These are phyloP conservation scores for Agaricus blazei DNA, from an alignment of 768 basidiomycete species.

Conservation along the genomic window DNA sequence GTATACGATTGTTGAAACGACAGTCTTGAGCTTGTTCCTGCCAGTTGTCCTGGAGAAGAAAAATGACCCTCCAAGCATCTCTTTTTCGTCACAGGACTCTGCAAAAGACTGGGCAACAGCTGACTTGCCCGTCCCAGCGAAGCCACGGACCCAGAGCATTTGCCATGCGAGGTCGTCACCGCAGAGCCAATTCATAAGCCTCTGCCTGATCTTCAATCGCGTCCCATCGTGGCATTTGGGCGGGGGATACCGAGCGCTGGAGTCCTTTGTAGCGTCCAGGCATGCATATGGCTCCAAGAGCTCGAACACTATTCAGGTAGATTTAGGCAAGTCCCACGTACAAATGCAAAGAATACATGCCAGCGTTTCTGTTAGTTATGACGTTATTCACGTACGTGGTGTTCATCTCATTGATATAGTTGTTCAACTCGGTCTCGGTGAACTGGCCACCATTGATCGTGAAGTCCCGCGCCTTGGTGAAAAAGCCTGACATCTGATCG, in stretches of 20 bases:
- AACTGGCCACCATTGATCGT: too few relatives aligned
- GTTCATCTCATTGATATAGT: too few relatives aligned
- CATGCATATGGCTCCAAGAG: not conserved
- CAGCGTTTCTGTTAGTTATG: too few relatives aligned
- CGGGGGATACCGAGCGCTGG: not conserved
- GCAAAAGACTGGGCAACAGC: slow-evolving; percentile 7
- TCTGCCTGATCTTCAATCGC: not conserved
- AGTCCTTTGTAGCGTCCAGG: not conserved
- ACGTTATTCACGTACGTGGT: too few relatives aligned
- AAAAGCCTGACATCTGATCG: too few relatives aligned
- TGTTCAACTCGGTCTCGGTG: too few relatives aligned
- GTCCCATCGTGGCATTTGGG: not conserved
- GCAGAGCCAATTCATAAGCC: not conserved
- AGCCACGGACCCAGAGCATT: slow-evolving; percentile 7
- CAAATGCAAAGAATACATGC: too few relatives aligned
- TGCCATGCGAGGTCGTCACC: not conserved
- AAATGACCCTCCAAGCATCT: not conserved
- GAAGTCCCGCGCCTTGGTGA: too few relatives aligned
- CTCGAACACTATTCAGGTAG: not conserved
- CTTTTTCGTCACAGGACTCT: not conserved
- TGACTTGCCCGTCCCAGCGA: slow-evolving; percentile 10
- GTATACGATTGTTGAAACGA: slow-evolving; percentile 4
- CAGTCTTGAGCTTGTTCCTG: not conserved
- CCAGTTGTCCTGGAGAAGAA: slow-evolving; percentile 1
- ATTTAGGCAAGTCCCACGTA: too few relatives aligned